Conservation (phyloP, 176 grass and related monocot species). For the Ensete ventricosum region DNA sequence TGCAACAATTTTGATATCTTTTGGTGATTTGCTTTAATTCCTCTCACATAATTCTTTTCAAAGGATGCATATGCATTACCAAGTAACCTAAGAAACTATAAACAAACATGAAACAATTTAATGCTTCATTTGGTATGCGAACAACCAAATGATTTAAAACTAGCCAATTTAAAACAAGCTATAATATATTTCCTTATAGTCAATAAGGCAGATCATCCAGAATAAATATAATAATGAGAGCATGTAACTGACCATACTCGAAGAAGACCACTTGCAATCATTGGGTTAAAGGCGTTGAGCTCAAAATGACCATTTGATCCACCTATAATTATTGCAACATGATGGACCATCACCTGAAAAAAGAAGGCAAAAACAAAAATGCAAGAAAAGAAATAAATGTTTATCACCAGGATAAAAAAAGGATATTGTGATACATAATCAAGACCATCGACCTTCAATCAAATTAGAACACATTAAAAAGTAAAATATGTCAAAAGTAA, state of each 20-base stretch:
- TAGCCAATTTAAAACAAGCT: conserved; percentile 6
- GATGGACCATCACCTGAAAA: conserved; percentile 84
- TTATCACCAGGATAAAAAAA: neutral
- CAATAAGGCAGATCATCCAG: conserved; percentile 8
- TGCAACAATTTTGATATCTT: conserved; percentile 87
- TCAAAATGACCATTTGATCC: conserved; percentile 95
- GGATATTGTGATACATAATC: too few species aligned
- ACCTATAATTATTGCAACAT: conserved; percentile 77
- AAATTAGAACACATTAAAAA: too few species aligned
- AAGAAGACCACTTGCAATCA: conserved; percentile 87
- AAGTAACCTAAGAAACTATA: conserved; percentile 77
- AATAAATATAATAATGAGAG: conserved; percentile 6
- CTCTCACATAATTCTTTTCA: conserved; percentile 90
- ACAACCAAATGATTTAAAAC: neutral
- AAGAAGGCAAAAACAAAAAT: neutral
- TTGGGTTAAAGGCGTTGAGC: conserved; percentile 85
- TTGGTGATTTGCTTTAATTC: conserved; percentile 81
- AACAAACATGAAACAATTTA: conserved; percentile 1
- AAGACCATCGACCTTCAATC: neutral
- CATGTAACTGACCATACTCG: conserved; percentile 39
- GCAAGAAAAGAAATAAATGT: neutral
- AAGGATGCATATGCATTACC: conserved; percentile 88
- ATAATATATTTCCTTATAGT: conserved; percentile 1
- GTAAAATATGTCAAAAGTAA: too few species aligned
- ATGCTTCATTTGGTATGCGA: neutral